Evolutionary conservation across 768 basidiomycete species (phyloP), one percentile per base, ranked within the genome.

Genomic region (Harrya chromipes): DNA sequence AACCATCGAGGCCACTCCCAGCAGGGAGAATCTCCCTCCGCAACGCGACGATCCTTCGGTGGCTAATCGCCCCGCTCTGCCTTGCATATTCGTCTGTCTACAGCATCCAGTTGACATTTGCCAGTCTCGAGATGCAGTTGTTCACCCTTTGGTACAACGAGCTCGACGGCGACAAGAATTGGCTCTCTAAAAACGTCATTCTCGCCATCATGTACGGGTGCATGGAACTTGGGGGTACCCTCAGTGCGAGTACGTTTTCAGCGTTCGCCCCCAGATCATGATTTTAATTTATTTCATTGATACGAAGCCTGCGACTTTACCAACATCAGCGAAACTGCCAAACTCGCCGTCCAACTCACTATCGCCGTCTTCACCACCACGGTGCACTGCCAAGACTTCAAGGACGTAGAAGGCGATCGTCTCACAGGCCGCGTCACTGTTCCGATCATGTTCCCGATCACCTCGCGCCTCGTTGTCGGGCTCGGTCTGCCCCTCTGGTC

Each of bases 331-430:
- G 50, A 61, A 6, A 67, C 65, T 1, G 67, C 60, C 4, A 53
- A 57, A 34, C 51, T 69, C 5, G 68, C 76, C 0, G 53, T 72
- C 29, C 61, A 63, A 37, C 50, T 73, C 40, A 74, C 72, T 21
- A 62, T 69, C 8, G 64, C 65, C 0, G 69, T 76, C 14, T 68
- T 77, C 31, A 57, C 71, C 2, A 76, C 77, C 0, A 79, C 77
- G 4, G 72, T 77, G 11, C 76, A 78, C 19, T 70, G 74, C 3
- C 74, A 78, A 58, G 78, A 79, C 49, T 79, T 74, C 49, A 66
- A 72, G 24, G 78, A 79, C 46, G 56, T 70, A 13, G 62, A 65
- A n/a, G 77, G 77, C 0, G 78, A 79, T 42, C 55, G 58, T 6
- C 42, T 64, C n/a, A 62, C 63, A 0, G 73, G 73, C 1, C 67